Percentiles rank a stretch among this genome's conserved stretches.
phyloP scores from a whole-genome alignment of 352 stramenopile species.

The Thalassiosira ordinaria region DNA sequence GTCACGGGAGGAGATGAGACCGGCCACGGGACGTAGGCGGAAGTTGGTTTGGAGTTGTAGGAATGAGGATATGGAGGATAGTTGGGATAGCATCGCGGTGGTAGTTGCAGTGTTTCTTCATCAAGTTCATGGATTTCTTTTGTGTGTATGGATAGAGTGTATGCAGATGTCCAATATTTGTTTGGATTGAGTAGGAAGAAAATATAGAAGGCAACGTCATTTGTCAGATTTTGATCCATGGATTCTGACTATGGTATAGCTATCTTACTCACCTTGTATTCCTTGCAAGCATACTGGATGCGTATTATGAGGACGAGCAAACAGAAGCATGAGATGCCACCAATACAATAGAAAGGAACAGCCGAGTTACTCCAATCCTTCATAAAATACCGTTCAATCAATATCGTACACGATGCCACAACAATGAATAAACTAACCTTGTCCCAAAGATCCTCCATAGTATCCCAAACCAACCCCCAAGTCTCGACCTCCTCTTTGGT shows the following conservation, averaged over 20 bases:
- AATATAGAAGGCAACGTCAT: background rate
- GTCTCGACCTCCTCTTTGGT: conserved; percentile 92
- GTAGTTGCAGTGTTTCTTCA: conserved; percentile 95
- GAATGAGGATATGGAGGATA: conserved; percentile 93
- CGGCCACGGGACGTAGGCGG: conserved; percentile 91
- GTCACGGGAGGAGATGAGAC: conserved; percentile 94
- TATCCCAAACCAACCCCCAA: conserved; percentile 93
- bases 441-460: conserved; percentile 92
- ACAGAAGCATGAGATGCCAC: no score
- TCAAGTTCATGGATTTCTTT: conserved; percentile 85
- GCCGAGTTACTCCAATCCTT: no score
- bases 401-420: no score
- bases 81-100: conserved; percentile 93
- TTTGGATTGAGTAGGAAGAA: conserved; percentile 3
- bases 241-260: no score
- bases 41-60: conserved; percentile 92
- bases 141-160: no score
- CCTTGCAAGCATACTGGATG: conserved; percentile 95
- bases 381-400: no score
- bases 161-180: no score
- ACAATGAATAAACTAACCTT: no score
- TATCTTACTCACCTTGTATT: conserved; percentile 92
- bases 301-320: no score
- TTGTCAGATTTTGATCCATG: background rate
- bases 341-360: no score